These are phyloP conservation scores for Candida nonsorbophila DNA, from an alignment of 805 yeast species.

Conservation along the genomic window DNA sequence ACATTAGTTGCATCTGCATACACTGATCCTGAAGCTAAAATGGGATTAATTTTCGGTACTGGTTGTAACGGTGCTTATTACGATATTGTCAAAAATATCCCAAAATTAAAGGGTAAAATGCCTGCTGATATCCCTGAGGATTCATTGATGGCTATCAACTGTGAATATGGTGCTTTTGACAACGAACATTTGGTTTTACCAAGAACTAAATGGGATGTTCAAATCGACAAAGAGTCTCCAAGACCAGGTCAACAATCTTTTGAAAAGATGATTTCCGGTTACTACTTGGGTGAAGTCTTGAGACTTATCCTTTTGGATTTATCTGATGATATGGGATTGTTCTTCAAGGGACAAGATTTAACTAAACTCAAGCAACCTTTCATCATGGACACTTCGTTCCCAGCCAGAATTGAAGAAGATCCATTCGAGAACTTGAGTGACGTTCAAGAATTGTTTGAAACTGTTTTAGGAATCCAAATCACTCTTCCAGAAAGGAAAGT, in stretches of 20 bases:
- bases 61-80: constrained; percentile 97
- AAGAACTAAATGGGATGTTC: constrained; percentile 81
- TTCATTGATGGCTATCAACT: constrained; percentile 90
- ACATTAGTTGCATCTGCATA: constrained; percentile 94
- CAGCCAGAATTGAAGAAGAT: constrained; percentile 84
- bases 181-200: constrained; percentile 82
- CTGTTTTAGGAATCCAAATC: constrained; percentile 56
- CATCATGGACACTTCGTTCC: constrained; percentile 84
- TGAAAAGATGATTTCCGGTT: constrained; percentile 97
- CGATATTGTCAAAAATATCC: constrained; percentile 66
- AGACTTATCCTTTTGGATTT: constrained; percentile 77
- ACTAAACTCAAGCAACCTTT: constrained; percentile 57
- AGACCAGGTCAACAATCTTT: constrained; percentile 94
- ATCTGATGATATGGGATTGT: constrained; percentile 48
- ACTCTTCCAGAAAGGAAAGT: constrained; percentile 75
- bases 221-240: constrained; percentile 81
- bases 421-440: constrained; percentile 78
- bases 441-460: constrained; percentile 61
- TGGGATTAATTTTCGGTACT: constrained; percentile 96
- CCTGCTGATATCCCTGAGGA: constrained; percentile 57
- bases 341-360: constrained; percentile 69
- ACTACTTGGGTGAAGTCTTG: constrained; percentile 88
- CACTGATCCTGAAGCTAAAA: constrained; percentile 79
- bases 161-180: constrained; percentile 98
- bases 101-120: constrained; percentile 72